A percentile compares a stretch with the other conserved stretches of the same genome.
Evolutionary conservation across 73 alveolate species (phyloP).

Genomic region (Durusdinium trenchii): DNA sequence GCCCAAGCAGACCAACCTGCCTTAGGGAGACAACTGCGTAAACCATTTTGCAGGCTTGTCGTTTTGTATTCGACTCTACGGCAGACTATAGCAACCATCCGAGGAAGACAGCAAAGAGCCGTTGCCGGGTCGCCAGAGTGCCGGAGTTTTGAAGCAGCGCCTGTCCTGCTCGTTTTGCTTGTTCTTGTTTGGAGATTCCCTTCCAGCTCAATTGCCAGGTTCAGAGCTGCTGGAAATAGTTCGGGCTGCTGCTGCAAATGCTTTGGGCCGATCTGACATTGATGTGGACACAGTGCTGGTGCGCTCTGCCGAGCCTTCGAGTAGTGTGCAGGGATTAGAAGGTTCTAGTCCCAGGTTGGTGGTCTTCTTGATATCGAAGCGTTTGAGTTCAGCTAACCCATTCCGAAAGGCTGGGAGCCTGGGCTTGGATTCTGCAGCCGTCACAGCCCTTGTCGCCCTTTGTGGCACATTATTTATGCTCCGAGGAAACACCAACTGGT

Average conservation of each 20-base stretch:
- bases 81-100: too few relatives aligned
- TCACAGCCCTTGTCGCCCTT: background rate
- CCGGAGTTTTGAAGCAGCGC: too few relatives aligned
- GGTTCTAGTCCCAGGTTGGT: background rate
- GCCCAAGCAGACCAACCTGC: too few relatives aligned
- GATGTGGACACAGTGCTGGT: background rate
- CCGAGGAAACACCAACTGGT: too few relatives aligned
- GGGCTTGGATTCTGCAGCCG: constrained; percentile 37
- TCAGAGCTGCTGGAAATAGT: constrained; percentile 68
- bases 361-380: background rate
- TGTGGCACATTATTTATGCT: too few relatives aligned
- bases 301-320: background rate
- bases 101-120: too few relatives aligned
- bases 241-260: constrained; percentile 30
- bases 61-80: too few relatives aligned
- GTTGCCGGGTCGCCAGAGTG: too few relatives aligned
- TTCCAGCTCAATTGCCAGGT: background rate
- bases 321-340: background rate
- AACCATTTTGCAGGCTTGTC: too few relatives aligned
- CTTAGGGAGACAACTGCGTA: too few relatives aligned
- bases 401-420: background rate
- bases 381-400: background rate
- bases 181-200: background rate
- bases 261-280: constrained; percentile 39
- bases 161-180: background rate